These are phyloP conservation scores for Spathaspora arborariae DNA, from an alignment of 805 yeast genomes.

Conservation along the genomic window DNA sequence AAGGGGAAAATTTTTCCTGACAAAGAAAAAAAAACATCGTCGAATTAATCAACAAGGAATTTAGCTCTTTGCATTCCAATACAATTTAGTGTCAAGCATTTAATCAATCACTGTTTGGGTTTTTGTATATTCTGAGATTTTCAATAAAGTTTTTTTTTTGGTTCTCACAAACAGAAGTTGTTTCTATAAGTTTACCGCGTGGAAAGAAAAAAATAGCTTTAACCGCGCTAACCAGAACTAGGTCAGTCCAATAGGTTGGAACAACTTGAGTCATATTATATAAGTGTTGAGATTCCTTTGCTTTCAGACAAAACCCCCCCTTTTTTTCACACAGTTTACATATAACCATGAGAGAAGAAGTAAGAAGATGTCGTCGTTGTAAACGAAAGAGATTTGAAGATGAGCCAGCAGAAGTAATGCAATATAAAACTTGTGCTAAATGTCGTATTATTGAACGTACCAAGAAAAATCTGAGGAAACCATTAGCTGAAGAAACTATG, in stretches of 20 bases:
- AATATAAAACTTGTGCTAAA: constrained; percentile 56
- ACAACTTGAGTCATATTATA: no score
- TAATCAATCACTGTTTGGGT: background rate
- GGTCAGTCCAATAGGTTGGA: no score
- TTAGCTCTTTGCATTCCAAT: background rate
- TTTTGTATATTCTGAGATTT: background rate
- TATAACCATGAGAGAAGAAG: constrained; percentile 9
- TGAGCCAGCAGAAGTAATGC: constrained; percentile 53
- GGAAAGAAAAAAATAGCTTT: background rate
- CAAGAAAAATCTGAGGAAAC: constrained; percentile 41
- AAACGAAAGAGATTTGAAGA: constrained; percentile 52
- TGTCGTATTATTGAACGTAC: constrained; percentile 53
- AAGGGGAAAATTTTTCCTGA: background rate
- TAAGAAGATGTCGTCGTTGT: constrained; percentile 52
- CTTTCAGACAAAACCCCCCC: no score
- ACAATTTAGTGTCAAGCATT: background rate
- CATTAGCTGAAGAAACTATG: constrained; percentile 45
- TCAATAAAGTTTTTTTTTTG: background rate
- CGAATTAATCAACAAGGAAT: background rate
- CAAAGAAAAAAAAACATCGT: background rate
- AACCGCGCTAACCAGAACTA: background rate
- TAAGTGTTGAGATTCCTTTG: no score
- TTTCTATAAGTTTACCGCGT: background rate
- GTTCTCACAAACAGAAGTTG: background rate
- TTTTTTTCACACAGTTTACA: no score